Conservation (phyloP, 495 filamentous ascomycete genomes). For the Alectoria sarmentosa region DNA sequence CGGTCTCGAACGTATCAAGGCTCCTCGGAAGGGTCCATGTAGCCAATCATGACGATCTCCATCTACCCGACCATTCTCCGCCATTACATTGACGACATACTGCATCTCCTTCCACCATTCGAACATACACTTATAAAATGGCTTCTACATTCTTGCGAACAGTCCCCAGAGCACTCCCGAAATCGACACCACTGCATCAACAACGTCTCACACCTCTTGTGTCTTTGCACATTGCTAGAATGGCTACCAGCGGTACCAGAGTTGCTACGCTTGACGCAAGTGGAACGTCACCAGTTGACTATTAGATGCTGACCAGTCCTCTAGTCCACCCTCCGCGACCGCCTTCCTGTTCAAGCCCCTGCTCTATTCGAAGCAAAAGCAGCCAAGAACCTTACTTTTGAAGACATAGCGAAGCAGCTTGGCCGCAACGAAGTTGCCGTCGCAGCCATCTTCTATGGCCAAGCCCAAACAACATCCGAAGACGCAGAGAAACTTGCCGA, state of each 20-base stretch:
- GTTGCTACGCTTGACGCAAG: conserved; percentile 29
- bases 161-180: conserved; percentile 8
- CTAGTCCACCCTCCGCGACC: conserved; percentile 32
- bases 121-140: neutral
- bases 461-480: conserved; percentile 69
- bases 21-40: neutral
- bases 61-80: conserved; percentile 7
- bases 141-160: conserved; percentile 6
- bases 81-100: neutral
- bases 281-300: neutral
- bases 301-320: conserved; percentile 3
- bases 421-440: conserved; percentile 84
- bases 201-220: neutral
- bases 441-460: conserved; percentile 93
- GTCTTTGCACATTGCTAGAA: conserved; percentile 17
- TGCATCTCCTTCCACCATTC: conserved; percentile 10
- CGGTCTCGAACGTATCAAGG: neutral
- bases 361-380: conserved; percentile 86
- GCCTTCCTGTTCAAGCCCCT: conserved; percentile 60
- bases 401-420: conserved; percentile 65
- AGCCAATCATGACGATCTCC: neutral
- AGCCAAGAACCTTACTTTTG: conserved; percentile 66
- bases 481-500: conserved; percentile 68
- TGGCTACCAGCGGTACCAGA: conserved; percentile 21
- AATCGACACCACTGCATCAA: neutral